Percentiles rank a stretch among this genome's conserved stretches.
Conservation (phyloP, 2,329 filamentous ascomycete genomes). For the Ophiocordyceps camponoti-saundersi region DNA sequence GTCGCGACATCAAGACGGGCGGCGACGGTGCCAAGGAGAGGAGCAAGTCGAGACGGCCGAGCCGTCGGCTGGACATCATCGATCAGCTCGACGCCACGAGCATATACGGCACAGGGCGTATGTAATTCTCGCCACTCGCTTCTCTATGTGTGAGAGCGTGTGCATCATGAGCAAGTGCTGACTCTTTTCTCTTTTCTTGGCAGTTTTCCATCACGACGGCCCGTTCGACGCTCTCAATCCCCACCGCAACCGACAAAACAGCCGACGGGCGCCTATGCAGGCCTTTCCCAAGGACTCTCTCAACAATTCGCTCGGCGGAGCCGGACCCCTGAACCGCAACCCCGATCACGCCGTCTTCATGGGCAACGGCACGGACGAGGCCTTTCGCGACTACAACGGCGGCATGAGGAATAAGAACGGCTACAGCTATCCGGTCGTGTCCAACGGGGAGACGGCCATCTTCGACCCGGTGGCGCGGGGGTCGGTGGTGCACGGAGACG, state of each 20-base stretch:
- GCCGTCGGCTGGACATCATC: constrained; percentile 63
- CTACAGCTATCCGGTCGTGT: constrained; percentile 4
- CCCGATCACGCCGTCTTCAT: constrained; percentile 81
- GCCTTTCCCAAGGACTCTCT: constrained; percentile 85
- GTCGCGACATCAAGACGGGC: constrained; percentile 1
- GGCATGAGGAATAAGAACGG: constrained; percentile 13
- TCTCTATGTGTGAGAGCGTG: no score
- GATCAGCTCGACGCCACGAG: constrained; percentile 93
- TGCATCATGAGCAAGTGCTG: no score
- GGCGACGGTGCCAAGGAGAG: constrained; percentile 21
- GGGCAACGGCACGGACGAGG: constrained; percentile 64
- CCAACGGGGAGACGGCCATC: constrained; percentile 26
- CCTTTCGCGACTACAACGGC: constrained; percentile 64
- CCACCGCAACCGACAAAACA: constrained; percentile 74
- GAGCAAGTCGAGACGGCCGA: constrained; percentile 29
- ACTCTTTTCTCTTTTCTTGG: background rate
- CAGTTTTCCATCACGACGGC: constrained; percentile 94
- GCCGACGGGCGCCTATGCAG: constrained; percentile 79
- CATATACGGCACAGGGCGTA: constrained; percentile 84
- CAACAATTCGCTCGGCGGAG: constrained; percentile 81
- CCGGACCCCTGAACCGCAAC: constrained; percentile 65
- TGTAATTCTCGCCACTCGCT: constrained; percentile 13
- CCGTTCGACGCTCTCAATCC: constrained; percentile 95
- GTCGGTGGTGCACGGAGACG: constrained; percentile 67
- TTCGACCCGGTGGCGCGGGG: constrained; percentile 54